Evolutionary conservation across 2,329 filamentous ascomycete genomes (phyloP), one percentile per base, ranked within the genome.

Genomic region (Neocatenulostroma microsporum): DNA sequence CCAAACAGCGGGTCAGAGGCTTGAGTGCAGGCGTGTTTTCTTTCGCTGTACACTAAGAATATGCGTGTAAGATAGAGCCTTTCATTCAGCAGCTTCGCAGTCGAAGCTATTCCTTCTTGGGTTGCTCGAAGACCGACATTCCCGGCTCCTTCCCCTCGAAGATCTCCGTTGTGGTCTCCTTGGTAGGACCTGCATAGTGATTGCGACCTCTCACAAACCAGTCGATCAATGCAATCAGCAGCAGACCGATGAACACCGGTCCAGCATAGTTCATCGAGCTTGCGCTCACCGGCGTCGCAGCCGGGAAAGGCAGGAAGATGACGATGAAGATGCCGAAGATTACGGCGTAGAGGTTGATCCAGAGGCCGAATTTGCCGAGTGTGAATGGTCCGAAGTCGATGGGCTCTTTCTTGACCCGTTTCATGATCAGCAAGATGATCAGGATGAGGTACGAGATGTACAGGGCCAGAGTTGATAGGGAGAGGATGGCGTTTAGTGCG

Each of bases 321-420:
- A 50, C 48, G 23, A 39, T 51, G 20, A 61, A 62, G 36, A 50
- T 60, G 36, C 60, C 60, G 14, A 66, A 70, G 38, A 57, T 61
- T 11, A 53, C 55, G 10, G 49, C 45, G 30, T 34, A 42, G 28
- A 47, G 13, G 33, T 47, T 47, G 34, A 47, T 36, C 2, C 37
- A 37, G 8, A 41, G 21, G 11, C 44, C 42, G 13, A 26, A 48
- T 7, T 17, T 20, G 10, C 42, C 43, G 7, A 48, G 35, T 9
- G 14, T 29, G 12, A 31, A 46, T 2, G 41, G 37, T n/a, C 43
- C 41, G 17, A 23, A 30, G 3, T 5, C n/a, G 3, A 36, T 25
- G 3, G 13, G 12, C 12, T 33, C 30, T 14, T 28, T 18, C 7
- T 21, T 29, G 10, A 44, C 25, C 14, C 36, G 36, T 20, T 30